Conservation (phyloP, 495 filamentous ascomycete genomes). For the Daldinia caldariorum region DNA sequence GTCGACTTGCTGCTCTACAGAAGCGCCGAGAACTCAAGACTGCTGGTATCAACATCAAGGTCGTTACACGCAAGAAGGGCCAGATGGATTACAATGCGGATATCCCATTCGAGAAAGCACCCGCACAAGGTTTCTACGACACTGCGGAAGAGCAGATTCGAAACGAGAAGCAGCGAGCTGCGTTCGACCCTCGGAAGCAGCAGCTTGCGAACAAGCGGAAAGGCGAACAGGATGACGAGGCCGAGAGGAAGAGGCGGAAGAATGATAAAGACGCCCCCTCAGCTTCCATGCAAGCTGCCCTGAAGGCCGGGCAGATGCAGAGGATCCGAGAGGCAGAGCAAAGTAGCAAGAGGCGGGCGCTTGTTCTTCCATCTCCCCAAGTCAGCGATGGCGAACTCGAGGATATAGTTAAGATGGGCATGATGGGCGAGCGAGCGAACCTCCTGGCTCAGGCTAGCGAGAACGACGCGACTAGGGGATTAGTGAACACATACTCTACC, state of each 20-base stretch:
- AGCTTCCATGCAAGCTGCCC: slow-evolving; percentile 83
- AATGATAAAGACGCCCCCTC: slow-evolving; percentile 81
- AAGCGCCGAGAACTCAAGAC: slow-evolving; percentile 97
- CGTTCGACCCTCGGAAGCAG: slow-evolving; percentile 94
- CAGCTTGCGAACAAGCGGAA: slow-evolving; percentile 96
- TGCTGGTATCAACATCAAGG: slow-evolving; percentile 97
- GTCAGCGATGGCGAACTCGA: slow-evolving; percentile 93
- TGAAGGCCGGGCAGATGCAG: slow-evolving; percentile 94
- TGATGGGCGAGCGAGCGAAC: slow-evolving; percentile 90
- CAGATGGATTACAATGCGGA: slow-evolving; percentile 99
- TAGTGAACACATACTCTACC: slow-evolving; percentile 83
- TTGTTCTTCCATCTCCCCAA: slow-evolving; percentile 87
- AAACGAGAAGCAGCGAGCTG: slow-evolving; percentile 88
- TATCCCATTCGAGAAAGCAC: slow-evolving; percentile 94
- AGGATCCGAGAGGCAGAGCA: slow-evolving; percentile 96
- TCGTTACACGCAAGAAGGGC: slow-evolving; percentile 89
- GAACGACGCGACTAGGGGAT: slow-evolving; percentile 82
- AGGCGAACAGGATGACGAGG: slow-evolving; percentile 84
- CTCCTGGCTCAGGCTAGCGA: slow-evolving; percentile 78
- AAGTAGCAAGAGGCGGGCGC: slow-evolving; percentile 84
- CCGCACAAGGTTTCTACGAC: slow-evolving; percentile 92
- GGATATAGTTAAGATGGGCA: slow-evolving; percentile 98
- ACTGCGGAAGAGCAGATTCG: slow-evolving; percentile 79
- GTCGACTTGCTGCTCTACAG: slow-evolving; percentile 87
- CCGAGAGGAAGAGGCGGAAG: slow-evolving; percentile 85